phyloP scores from a whole-genome alignment of 108 stramenopile genomes.

The Fistulifera solaris region DNA sequence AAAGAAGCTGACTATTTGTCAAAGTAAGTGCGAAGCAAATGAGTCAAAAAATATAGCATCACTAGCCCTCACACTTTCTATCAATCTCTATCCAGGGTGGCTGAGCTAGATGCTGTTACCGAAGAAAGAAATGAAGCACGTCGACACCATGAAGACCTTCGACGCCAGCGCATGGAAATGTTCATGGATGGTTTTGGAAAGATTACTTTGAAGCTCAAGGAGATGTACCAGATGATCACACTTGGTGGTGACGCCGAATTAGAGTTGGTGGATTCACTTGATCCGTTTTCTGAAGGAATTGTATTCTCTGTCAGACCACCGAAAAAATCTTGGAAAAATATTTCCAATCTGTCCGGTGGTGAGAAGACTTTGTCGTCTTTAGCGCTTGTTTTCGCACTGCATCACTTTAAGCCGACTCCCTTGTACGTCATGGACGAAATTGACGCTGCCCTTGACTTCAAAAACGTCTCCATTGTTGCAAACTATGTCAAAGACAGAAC shows the following conservation, averaged over 20 bases:
- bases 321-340: slow-evolving; percentile 99
- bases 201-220: slow-evolving; percentile 97
- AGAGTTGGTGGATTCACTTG: slow-evolving; percentile 97
- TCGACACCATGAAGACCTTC: slow-evolving; percentile 82
- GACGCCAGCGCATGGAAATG: slow-evolving; percentile 90
- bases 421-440: slow-evolving; percentile 99
- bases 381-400: slow-evolving; percentile 98
- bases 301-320: slow-evolving; percentile 97
- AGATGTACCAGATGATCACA: slow-evolving; percentile 99
- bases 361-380: slow-evolving; percentile 98
- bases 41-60: neutral
- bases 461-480: slow-evolving; percentile 98
- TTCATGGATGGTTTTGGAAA: slow-evolving; percentile 97
- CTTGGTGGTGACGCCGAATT: slow-evolving; percentile 99
- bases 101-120: slow-evolving; percentile 88
- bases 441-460: slow-evolving; percentile 98
- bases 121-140: slow-evolving; percentile 75
- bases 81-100: slow-evolving; percentile 44
- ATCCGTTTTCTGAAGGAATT: slow-evolving; percentile 98
- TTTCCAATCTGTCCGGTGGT: slow-evolving; percentile 95
- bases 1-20: slow-evolving; percentile 86
- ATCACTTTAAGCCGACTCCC: slow-evolving; percentile 99
- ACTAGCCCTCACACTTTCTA: neutral
- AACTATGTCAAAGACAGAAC: slow-evolving; percentile 99
- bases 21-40: slow-evolving; percentile 30